Percentiles rank a stretch among this genome's conserved stretches.
phyloP scores from a whole-genome alignment of 164 flowering plant species.

The Piper betle region DNA sequence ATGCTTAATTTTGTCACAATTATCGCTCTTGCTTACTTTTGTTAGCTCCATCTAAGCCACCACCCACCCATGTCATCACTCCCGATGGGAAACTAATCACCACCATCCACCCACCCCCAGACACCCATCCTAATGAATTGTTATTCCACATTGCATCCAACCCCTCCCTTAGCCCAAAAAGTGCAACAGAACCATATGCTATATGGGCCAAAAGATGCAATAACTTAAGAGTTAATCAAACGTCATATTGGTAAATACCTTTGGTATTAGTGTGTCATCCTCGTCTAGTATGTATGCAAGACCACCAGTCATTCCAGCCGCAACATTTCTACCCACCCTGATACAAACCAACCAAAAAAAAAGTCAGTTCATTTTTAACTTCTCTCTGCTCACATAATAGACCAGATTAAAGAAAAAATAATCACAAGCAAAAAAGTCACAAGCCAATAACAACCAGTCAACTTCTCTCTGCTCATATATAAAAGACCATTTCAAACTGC shows the following conservation, averaged over 20 bases:
- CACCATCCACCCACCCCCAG: too few relatives aligned
- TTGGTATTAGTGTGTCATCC: constrained; percentile 78
- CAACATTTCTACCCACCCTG: constrained; percentile 96
- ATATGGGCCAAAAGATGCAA: too few relatives aligned
- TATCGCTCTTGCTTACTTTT: too few relatives aligned
- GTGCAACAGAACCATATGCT: not conserved
- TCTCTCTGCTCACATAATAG: too few relatives aligned
- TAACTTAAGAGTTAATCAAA: not conserved
- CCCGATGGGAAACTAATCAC: too few relatives aligned
- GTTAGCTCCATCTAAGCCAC: too few relatives aligned
- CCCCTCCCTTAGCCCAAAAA: too few relatives aligned
- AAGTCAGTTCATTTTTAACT: not conserved
- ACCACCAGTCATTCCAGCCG: constrained; percentile 99
- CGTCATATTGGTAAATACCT: constrained; percentile 34
- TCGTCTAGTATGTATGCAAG: constrained; percentile 92
- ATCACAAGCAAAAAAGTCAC: not conserved
- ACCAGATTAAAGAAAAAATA: not conserved
- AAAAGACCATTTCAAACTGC: not conserved
- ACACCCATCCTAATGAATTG: too few relatives aligned
- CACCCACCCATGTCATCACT: too few relatives aligned
- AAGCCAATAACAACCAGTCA: not conserved
- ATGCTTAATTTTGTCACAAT: too few relatives aligned
- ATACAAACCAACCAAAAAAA: not conserved
- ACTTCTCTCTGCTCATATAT: not conserved
- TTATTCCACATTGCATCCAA: too few relatives aligned